phyloP scores from a whole-genome alignment of 257 asterid species.

The Henckelia pumila region DNA sequence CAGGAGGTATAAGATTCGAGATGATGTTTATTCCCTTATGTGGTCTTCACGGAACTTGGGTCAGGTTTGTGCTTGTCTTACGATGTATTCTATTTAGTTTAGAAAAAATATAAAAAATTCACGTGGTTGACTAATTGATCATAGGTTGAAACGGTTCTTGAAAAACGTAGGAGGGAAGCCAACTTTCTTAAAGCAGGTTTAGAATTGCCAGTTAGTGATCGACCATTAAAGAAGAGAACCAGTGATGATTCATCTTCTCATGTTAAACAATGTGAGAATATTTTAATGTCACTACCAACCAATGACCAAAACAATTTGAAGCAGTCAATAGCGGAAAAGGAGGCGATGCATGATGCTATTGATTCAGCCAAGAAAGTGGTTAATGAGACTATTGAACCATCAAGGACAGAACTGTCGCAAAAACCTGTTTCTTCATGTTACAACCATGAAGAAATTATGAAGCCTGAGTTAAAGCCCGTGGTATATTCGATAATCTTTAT shows the following conservation, averaged over 20 bases:
- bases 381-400: constrained; percentile 27
- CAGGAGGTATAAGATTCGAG: constrained; percentile 80
- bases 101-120: constrained; percentile 5
- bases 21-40: constrained; percentile 75
- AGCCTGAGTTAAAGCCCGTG: constrained; percentile 22
- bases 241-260: constrained; percentile 19
- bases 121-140: constrained; percentile 15
- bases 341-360: constrained; percentile 14
- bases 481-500: constrained; percentile 16
- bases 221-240: constrained; percentile 49
- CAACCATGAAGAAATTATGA: constrained; percentile 26
- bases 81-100: constrained; percentile 7
- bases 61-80: constrained; percentile 52
- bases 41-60: constrained; percentile 87
- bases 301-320: constrained; percentile 20
- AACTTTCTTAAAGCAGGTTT: constrained; percentile 67
- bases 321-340: constrained; percentile 27
- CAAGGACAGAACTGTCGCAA: constrained; percentile 29
- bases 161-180: constrained; percentile 76
- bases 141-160: constrained; percentile 81
- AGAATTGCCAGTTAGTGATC: constrained; percentile 46
- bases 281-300: constrained; percentile 22
- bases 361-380: constrained; percentile 27
- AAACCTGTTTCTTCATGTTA: constrained; percentile 22
- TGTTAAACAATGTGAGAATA: constrained; percentile 32